Evolutionary conservation across 2,329 filamentous ascomycete genomes (phyloP), one percentile per base, ranked within the genome.

Genomic region (Aspergillus pseudonomiae): DNA sequence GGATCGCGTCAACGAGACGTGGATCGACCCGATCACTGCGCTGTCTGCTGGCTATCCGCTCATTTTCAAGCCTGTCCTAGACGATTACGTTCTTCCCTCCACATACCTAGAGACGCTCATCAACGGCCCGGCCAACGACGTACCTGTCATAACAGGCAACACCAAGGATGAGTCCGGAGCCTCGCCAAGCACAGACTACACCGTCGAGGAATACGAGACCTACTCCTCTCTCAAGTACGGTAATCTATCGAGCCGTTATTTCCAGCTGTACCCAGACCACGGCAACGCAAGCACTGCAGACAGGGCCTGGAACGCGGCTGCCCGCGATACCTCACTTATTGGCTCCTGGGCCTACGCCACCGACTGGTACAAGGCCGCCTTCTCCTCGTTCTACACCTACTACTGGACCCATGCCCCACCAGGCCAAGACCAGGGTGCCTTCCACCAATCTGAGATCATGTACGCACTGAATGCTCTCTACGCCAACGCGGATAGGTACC

Each of bases 381-480:
- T 67, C 9, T 46, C 63, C 3, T 64, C 72, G 1, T 69, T 78
- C 59, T 79, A 75, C 63, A 79, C 74, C 2, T 79, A 78, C 62
- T 74, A 73, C 67, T 79, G 75, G 73, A 70, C 68, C 55, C 77
- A 79, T 56, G 77, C 77, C 2, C 77, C 74, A 0, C 77, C 77
- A 0, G 73, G 75, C 7, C 77, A 79, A 61, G 39, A 56, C 54
- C 66, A 68, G 60, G 78, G 78, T 9, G 77, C 78, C 7, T 77
- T 73, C 66, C 77, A 79, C 60, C 69, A 73, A 66, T 75, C 74
- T 1, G 78, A 80, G 70, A 76, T 80, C 61, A 75, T 74, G 64
- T 80, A 80, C 59, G 73, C 71, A 1, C 67, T 78, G 28, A 78
- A 79, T 62, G 73, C 74, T 34, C 68, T 80, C 16, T 79, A 78